Evolutionary conservation across 345 rosid species (phyloP).

Genomic region (Alliaria petiolata): DNA sequence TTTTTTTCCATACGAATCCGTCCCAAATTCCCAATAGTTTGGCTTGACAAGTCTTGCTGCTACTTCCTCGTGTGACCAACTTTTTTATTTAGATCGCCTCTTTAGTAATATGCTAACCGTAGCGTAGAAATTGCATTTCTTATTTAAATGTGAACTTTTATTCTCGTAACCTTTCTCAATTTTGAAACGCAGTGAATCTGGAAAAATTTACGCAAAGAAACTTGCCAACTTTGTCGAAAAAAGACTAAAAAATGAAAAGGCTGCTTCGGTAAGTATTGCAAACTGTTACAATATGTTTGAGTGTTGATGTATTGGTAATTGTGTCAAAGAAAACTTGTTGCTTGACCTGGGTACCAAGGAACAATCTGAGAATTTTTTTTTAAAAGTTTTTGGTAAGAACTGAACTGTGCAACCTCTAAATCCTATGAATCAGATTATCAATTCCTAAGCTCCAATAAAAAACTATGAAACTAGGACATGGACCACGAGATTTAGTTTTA

Average conservation of each 20-base stretch:
- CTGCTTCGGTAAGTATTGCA: constrained; percentile 82
- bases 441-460: neutral
- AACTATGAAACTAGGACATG: neutral
- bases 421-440: neutral
- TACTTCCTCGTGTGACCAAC: neutral
- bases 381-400: neutral
- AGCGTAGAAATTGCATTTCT: neutral
- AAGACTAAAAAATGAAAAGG: constrained; percentile 87
- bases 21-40: neutral
- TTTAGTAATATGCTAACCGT: constrained; percentile 4
- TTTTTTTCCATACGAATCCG: neutral
- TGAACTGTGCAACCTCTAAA: neutral
- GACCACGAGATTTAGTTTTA: neutral
- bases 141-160: neutral
- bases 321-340: constrained; percentile 3
- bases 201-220: constrained; percentile 86
- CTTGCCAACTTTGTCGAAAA: constrained; percentile 88
- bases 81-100: neutral
- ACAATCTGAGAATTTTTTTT: neutral
- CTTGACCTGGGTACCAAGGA: constrained; percentile 4
- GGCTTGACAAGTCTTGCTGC: constrained; percentile 6
- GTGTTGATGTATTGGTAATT: neutral
- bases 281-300: neutral
- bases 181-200: constrained; percentile 61
- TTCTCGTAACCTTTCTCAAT: constrained; percentile 11